Conservation (phyloP, 495 filamentous ascomycete species). For the Astrocystis sublimbata region DNA sequence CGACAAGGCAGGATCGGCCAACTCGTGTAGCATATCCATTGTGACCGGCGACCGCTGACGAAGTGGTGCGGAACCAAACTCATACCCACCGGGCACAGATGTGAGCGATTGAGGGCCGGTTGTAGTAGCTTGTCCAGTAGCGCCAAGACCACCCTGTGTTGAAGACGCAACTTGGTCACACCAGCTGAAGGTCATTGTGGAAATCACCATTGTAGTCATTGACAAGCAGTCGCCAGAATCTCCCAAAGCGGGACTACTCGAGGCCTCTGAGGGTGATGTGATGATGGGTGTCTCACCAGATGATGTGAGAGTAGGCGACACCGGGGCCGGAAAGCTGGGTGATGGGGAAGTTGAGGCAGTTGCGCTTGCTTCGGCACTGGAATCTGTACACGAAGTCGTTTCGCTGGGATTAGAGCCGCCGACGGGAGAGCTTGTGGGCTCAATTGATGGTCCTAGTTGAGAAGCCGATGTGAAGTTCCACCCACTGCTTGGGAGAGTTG, state of each 20-base stretch:
- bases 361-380: conserved; percentile 5
- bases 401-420: conserved; percentile 5
- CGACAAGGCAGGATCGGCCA: conserved; percentile 12
- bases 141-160: background rate
- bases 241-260: conserved; percentile 5
- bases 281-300: conserved; percentile 6
- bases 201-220: conserved; percentile 32
- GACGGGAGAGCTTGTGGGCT: conserved; percentile 8
- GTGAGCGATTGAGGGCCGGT: conserved; percentile 3
- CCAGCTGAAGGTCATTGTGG: conserved; percentile 33
- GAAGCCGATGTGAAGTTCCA: conserved; percentile 27
- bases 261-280: background rate
- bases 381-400: conserved; percentile 18
- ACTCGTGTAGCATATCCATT: conserved; percentile 12
- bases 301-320: conserved; percentile 18
- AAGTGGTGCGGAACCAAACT: conserved; percentile 24
- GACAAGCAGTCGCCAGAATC: conserved; percentile 22
- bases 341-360: conserved; percentile 16
- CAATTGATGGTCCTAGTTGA: conserved; percentile 6
- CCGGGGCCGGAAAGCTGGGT: conserved; percentile 28
- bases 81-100: conserved; percentile 21
- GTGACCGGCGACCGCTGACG: conserved; percentile 2
- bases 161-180: conserved; percentile 28
- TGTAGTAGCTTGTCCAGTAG: conserved; percentile 2
- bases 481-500: conserved; percentile 29